Evolutionary conservation across 2,329 filamentous ascomycete genomes (phyloP), one percentile per base, ranked within the genome.

Genomic region (Laburnicola sp.): DNA sequence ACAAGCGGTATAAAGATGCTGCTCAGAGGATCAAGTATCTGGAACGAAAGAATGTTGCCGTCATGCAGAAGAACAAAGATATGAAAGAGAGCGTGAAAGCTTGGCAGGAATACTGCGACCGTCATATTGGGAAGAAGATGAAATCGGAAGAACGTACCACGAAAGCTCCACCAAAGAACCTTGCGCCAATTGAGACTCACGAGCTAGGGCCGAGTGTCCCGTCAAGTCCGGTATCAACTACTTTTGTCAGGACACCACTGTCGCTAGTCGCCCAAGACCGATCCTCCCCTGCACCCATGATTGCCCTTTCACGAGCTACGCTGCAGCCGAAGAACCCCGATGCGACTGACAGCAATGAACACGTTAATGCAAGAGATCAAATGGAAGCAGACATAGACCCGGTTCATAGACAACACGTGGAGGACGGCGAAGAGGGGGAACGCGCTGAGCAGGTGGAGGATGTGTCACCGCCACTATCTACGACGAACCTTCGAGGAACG

Each of bases 41-140:
- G 6, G 63, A 72, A 35, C 67, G 59, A 47, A 71, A 71, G 54
- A 71, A 70, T 32, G 55, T 46, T 2, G 53, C 48, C 34, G 71
- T 68, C 39, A 73, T 64, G 65, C 56, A 66, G 38, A 69, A 71
- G 46, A 71, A 73, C 45, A 66, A 62, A 38, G 64, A 72, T 2
- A 74, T 74, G 62, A 77, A 76, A 47, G 63, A 72, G 11, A 72
- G 56, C 30, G 70, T 73, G 6, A 68, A 63, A 36, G 66, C 66
- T 26, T 75, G 72, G 73, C 69, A 72, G 50, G 60, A 66, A 22
- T 74, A 71, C 38, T 62, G 58, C 37, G 68, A 73, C 45, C 67
- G 63, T 8, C 61, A 70, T 26, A 53, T 58, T 3, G 62, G 58
- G 11, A 65, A 60, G 30, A 60, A 58, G 53, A 43, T 48, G 26